These are phyloP conservation scores for Aspergillus affinis DNA, from an alignment of 495 filamentous ascomycete genomes.

Conservation along the genomic window DNA sequence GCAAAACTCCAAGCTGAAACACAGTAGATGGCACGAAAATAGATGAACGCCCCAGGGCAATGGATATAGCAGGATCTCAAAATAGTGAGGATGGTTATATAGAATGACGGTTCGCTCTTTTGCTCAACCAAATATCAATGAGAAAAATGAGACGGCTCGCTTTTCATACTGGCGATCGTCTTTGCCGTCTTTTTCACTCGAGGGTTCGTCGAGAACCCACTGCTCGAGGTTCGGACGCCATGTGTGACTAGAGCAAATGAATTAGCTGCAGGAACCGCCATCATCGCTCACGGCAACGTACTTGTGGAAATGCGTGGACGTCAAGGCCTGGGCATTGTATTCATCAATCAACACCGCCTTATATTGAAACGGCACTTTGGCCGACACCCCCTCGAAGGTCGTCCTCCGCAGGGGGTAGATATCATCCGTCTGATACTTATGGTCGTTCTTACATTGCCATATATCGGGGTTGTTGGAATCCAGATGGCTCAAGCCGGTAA, in stretches of 20 bases:
- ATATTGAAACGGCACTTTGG: slow-evolving; percentile 63
- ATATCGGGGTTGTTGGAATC: slow-evolving; percentile 60
- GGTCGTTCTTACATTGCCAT: slow-evolving; percentile 83
- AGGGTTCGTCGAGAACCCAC: slow-evolving; percentile 33
- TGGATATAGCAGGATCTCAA: not conserved
- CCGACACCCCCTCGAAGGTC: slow-evolving; percentile 59
- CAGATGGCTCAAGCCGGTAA: slow-evolving; percentile 77
- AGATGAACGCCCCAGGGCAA: not conserved
- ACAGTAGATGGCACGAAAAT: slow-evolving; percentile 7
- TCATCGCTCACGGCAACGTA: slow-evolving; percentile 32
- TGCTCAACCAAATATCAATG: not conserved
- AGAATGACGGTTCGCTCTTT: not conserved
- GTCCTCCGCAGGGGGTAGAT: slow-evolving; percentile 56
- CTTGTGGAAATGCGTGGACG: slow-evolving; percentile 51
- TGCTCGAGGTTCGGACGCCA: slow-evolving; percentile 32
- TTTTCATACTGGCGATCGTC: slow-evolving; percentile 32
- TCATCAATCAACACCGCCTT: slow-evolving; percentile 59
- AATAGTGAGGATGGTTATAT: not conserved
- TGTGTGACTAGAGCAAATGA: slow-evolving; percentile 32
- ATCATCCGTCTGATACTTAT: slow-evolving; percentile 60
- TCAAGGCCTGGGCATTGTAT: slow-evolving; percentile 55
- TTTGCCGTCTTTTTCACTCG: slow-evolving; percentile 8
- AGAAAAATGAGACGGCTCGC: not conserved
- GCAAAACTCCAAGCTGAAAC: slow-evolving; percentile 11
- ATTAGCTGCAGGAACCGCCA: not conserved